These are phyloP conservation scores for Colletotrichum sojae DNA, from an alignment of 2,329 filamentous ascomycete genomes.

Conservation along the genomic window DNA sequence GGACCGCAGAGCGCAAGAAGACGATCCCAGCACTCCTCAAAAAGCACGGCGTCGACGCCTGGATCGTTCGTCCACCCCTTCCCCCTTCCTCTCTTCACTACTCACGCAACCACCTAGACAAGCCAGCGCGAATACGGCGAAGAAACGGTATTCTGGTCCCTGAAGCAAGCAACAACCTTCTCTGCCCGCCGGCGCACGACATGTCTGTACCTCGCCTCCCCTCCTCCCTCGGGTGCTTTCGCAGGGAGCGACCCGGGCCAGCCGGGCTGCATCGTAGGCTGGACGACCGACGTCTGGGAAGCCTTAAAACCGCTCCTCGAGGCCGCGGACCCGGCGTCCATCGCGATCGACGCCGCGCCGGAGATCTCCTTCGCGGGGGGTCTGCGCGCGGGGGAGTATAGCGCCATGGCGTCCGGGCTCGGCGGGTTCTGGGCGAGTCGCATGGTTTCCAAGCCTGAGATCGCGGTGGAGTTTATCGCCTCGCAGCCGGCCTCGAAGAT, in stretches of 20 bases:
- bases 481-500: slow-evolving; percentile 58
- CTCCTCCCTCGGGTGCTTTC: not conserved
- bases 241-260: slow-evolving; percentile 51
- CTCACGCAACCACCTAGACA: slow-evolving; percentile 50
- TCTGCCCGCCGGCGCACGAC: slow-evolving; percentile 65
- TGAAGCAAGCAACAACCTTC: slow-evolving; percentile 62
- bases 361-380: slow-evolving; percentile 63
- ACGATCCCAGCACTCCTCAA: slow-evolving; percentile 58
- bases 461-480: slow-evolving; percentile 62
- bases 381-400: slow-evolving; percentile 63
- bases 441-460: slow-evolving; percentile 60
- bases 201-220: slow-evolving; percentile 61
- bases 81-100: not conserved
- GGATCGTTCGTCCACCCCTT: slow-evolving; percentile 55
- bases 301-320: slow-evolving; percentile 56
- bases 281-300: slow-evolving; percentile 53
- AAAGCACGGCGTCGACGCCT: slow-evolving; percentile 63
- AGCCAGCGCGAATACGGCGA: slow-evolving; percentile 67
- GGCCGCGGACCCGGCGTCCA: slow-evolving; percentile 51
- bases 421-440: slow-evolving; percentile 55
- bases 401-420: slow-evolving; percentile 51
- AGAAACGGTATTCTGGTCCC: slow-evolving; percentile 66
- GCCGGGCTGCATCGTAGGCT: slow-evolving; percentile 41
- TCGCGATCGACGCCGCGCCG: slow-evolving; percentile 61
- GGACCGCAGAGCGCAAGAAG: slow-evolving; percentile 58